Evolutionary conservation across 805 yeast genomes (phyloP).

Genomic region (Teunomyces panamensis): DNA sequence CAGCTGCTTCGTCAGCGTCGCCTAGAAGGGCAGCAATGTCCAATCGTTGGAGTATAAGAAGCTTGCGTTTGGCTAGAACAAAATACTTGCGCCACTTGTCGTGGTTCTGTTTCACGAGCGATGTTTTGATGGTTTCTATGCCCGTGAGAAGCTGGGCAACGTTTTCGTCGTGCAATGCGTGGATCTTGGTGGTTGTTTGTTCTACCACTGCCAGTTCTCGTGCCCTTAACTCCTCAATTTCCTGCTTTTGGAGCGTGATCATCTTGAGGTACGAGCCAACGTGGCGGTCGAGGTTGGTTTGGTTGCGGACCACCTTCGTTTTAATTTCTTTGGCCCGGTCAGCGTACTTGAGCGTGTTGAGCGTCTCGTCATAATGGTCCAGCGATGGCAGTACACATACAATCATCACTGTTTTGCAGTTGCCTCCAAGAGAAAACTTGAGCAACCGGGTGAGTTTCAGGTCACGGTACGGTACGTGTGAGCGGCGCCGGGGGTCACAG

Average conservation of each 20-base stretch:
- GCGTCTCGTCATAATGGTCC: slow-evolving; percentile 86
- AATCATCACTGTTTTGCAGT: slow-evolving; percentile 93
- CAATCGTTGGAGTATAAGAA: slow-evolving; percentile 40
- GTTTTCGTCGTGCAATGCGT: slow-evolving; percentile 36
- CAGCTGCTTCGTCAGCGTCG: neutral
- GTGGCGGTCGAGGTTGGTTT: slow-evolving; percentile 73
- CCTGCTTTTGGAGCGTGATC: slow-evolving; percentile 77
- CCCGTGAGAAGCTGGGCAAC: slow-evolving; percentile 39
- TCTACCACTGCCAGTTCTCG: slow-evolving; percentile 49
- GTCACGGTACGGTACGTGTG: slow-evolving; percentile 88
- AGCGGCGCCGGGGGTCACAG: slow-evolving; percentile 63
- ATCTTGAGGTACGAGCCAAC: slow-evolving; percentile 80
- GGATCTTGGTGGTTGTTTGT: slow-evolving; percentile 32
- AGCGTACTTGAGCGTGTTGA: slow-evolving; percentile 88
- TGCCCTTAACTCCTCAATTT: slow-evolving; percentile 62
- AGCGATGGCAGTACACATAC: slow-evolving; percentile 90
- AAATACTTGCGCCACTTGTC: slow-evolving; percentile 44
- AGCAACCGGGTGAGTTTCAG: slow-evolving; percentile 84
- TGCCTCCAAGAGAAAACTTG: slow-evolving; percentile 89
- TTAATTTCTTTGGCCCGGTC: slow-evolving; percentile 88
- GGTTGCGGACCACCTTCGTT: slow-evolving; percentile 72
- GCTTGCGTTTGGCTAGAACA: slow-evolving; percentile 45
- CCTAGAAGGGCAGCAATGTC: slow-evolving; percentile 28
- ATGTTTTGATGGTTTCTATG: slow-evolving; percentile 38
- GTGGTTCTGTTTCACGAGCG: slow-evolving; percentile 42